phyloP scores from a whole-genome alignment of 23 red algal genomes.

The Chondrus crispus region DNA sequence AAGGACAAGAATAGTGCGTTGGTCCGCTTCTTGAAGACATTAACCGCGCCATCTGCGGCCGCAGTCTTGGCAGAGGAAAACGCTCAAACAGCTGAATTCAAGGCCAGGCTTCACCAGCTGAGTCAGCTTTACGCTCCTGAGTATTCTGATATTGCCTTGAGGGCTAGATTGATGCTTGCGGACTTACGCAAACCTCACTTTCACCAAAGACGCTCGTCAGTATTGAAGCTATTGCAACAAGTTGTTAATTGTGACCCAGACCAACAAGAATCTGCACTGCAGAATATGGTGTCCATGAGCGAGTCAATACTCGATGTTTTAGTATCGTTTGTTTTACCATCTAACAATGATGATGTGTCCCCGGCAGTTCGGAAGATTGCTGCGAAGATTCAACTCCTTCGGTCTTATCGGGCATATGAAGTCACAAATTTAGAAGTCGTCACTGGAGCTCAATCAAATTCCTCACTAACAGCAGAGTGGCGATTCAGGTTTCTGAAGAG shows the following conservation, averaged over 20 bases:
- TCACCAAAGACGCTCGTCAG: slow-evolving; percentile 41
- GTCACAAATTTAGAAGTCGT: slow-evolving; percentile 52
- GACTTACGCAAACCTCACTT: slow-evolving; percentile 64
- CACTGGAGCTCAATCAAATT: not conserved
- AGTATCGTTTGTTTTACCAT: slow-evolving; percentile 56
- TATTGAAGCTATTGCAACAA: slow-evolving; percentile 45
- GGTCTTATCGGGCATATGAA: slow-evolving; percentile 91
- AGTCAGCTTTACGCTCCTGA: slow-evolving; percentile 72
- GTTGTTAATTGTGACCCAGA: slow-evolving; percentile 5
- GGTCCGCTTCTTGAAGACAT: slow-evolving; percentile 63
- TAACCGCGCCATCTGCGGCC: slow-evolving; percentile 26
- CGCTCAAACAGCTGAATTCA: slow-evolving; percentile 48
- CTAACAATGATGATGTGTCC: slow-evolving; percentile 10
- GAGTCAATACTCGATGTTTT: slow-evolving; percentile 87
- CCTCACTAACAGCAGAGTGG: slow-evolving; percentile 24
- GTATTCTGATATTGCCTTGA: slow-evolving; percentile 88
- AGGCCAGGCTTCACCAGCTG: slow-evolving; percentile 75
- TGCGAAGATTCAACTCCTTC: slow-evolving; percentile 61
- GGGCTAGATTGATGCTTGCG: slow-evolving; percentile 82
- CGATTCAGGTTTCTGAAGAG: slow-evolving; percentile 55
- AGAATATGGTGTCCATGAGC: slow-evolving; percentile 43
- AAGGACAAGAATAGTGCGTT: slow-evolving; percentile 76
- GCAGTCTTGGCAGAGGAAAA: slow-evolving; percentile 38
- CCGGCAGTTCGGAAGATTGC: slow-evolving; percentile 57
- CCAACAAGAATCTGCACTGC: slow-evolving; percentile 47